Base-by-base conservation (phyloP, 306 rosid species). In the Quercus rubra region DNA sequence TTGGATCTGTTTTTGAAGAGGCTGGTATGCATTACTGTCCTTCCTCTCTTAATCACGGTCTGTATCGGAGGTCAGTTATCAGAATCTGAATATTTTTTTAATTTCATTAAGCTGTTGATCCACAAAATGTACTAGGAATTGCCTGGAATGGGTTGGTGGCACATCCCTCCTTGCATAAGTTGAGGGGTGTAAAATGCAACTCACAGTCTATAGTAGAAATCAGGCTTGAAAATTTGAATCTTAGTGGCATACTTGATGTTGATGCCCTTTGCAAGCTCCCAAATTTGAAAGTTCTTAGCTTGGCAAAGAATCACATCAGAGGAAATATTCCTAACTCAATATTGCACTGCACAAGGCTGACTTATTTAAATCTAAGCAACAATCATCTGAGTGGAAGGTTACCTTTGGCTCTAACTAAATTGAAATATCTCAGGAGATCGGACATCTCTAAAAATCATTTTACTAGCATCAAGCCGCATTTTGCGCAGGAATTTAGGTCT, bases 381-480 rank as follows among this genome's bases (percentile, higher is more conserved):
- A 90, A 89, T 80, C 80, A 23, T 23, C 23, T 23, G 23, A 23
- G 23, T 23, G 23, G 23, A 23, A 23, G 23, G 23, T 23, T 23
- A 23, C 23, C 23, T 23, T 23, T 23, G 23, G 23, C 23, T 23
- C 23, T 93, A 46, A 71, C 73, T 54, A 87, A 70, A 59, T 62
- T 93, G 71, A 85, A 83, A 78, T 23, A 79, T 85, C 83, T 86
- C n/a, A 85, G 81, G 87, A 81, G 71, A 28, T 64, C 90, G 25
- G 91, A 91, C 84, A 70, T 88, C 73, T 87, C 93, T 19, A 77
- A 80, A 70, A 94, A 90, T 74, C 82, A 75, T 25, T 86, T 91
- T 54, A 74, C 82, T 30, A 78, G 72, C 31, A 25, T 19, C 19
- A 35, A 76, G 33, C 88, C 78, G 7, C 76, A 23, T 49, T 81